Evolutionary conservation across 2,329 filamentous ascomycete species (phyloP), one percentile per base, ranked within the genome.

Genomic region (Colletotrichum spinosum): DNA sequence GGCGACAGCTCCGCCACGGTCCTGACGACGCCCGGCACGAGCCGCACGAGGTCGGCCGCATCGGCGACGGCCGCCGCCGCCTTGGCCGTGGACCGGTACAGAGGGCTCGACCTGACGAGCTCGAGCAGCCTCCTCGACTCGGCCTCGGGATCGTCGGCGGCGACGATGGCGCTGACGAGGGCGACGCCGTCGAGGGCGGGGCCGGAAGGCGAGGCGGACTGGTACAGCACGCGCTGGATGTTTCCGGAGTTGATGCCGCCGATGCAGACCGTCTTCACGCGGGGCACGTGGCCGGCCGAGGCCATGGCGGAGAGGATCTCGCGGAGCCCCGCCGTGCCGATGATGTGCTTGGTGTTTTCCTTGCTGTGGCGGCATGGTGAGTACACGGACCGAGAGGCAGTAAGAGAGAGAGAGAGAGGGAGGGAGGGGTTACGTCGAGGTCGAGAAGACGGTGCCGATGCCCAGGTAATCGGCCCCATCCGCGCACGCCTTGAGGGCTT

Each of bases 401-500:
- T 6, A 5, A 13, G 17, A 35, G 46, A 49, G 13, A 10, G n/a
- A 10, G 10, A 33, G 10, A 3, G 42, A 6, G 41, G 15, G 57
- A 39, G 34, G n/a, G 13, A 65, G 39, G 25, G 79, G 83, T 77
- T 80, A 92, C 86, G 94, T 97, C 53, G 88, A 78, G 1, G 95
- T 98, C 13, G 94, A 88, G 78, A 92, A 97, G 68, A 97, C 88
- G 1, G 95, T 96, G 34, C 96, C 95, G 52, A 98, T 89, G 15
- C 95, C 96, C 5, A 98, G 83, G 77, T 98, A 98, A 76, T 96
- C 89, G 35, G 94, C 94, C n/a, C 93, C 93, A 55, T 86, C 86
- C 55, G 86, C 80, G 64, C 92, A 90, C 1, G 94, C 95, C 59
- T 79, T 81, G 52, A 89, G 77, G 4, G 93, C 92, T 80, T 98